Percentiles rank a stretch among this genome's conserved stretches.
Evolutionary conservation across 129 eudicot genomes (phyloP).

Genomic region (Lonicera japonica): DNA sequence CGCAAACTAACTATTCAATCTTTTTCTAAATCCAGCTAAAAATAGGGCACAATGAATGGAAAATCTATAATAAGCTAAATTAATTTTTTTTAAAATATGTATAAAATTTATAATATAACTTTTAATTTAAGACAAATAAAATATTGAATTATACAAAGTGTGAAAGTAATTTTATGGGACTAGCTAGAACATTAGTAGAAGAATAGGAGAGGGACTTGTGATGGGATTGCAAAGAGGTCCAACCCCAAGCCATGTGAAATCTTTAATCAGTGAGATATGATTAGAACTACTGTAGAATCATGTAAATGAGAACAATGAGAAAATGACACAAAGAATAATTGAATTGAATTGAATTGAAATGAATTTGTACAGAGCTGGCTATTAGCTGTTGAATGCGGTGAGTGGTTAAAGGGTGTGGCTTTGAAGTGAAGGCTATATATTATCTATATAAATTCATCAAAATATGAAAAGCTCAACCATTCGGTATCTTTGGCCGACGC

Average conservation of each 20-base stretch:
- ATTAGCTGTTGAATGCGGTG: neutral
- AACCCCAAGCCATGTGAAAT: neutral
- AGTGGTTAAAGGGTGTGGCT: constrained; percentile 11
- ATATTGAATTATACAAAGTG: too few relatives aligned
- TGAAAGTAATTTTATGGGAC: too few relatives aligned
- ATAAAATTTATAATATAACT: too few relatives aligned
- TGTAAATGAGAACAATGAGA: constrained; percentile 10
- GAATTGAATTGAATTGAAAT: too few relatives aligned
- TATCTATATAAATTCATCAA: neutral
- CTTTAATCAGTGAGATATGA: neutral
- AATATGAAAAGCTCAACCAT: neutral
- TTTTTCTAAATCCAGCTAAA: too few relatives aligned
- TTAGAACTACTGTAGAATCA: neutral
- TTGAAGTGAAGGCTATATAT: neutral
- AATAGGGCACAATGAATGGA: too few relatives aligned
- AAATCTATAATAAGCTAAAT: too few relatives aligned
- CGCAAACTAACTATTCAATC: too few relatives aligned
- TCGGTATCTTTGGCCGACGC: too few relatives aligned
- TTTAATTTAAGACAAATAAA: too few relatives aligned
- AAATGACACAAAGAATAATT: neutral
- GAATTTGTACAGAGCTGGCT: too few relatives aligned
- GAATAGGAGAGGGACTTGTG: neutral
- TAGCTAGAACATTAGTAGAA: neutral
- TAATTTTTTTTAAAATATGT: too few relatives aligned
- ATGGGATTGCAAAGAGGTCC: neutral